Conservation (phyloP, 257 asterid genomes). For the Dorcoceras hygrometricum region DNA sequence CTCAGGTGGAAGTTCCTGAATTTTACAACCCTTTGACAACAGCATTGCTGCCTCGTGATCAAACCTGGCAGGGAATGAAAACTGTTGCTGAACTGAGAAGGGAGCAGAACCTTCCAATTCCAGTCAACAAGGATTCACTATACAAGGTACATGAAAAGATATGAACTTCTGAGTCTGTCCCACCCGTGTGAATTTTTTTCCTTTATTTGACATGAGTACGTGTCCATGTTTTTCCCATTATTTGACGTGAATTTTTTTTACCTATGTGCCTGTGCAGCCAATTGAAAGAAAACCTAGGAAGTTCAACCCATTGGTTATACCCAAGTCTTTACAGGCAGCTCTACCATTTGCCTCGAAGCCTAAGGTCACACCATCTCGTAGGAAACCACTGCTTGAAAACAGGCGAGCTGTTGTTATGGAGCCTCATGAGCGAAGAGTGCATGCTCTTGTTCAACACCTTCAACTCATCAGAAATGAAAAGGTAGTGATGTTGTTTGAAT, state of each 20-base stretch:
- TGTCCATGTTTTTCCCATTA: too few species aligned
- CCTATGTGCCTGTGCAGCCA: slow-evolving; percentile 42
- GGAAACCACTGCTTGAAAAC: slow-evolving; percentile 39
- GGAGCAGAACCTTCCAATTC: slow-evolving; percentile 62
- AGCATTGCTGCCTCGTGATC: slow-evolving; percentile 80
- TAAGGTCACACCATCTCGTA: slow-evolving; percentile 55
- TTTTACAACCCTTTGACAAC: slow-evolving; percentile 90
- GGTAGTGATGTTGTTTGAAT: slow-evolving; percentile 35
- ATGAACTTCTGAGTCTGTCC: not conserved
- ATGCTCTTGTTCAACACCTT: slow-evolving; percentile 63
- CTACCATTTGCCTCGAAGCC: slow-evolving; percentile 85
- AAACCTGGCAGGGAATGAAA: slow-evolving; percentile 90
- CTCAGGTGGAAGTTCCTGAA: slow-evolving; percentile 84
- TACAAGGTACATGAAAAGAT: slow-evolving; percentile 53
- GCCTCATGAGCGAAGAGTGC: slow-evolving; percentile 67
- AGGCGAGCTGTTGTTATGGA: slow-evolving; percentile 86
- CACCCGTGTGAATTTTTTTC: slow-evolving; percentile 9
- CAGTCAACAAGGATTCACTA: slow-evolving; percentile 85
- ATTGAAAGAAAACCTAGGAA: slow-evolving; percentile 78
- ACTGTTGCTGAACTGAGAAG: slow-evolving; percentile 85
- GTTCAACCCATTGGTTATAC: slow-evolving; percentile 80
- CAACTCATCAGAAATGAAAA: slow-evolving; percentile 57
- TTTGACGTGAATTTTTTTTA: not conserved
- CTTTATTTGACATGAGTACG: too few species aligned
- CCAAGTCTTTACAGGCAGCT: slow-evolving; percentile 62